phyloP scores from a whole-genome alignment of 345 rosid genomes.

The Salix koriyanagi region DNA sequence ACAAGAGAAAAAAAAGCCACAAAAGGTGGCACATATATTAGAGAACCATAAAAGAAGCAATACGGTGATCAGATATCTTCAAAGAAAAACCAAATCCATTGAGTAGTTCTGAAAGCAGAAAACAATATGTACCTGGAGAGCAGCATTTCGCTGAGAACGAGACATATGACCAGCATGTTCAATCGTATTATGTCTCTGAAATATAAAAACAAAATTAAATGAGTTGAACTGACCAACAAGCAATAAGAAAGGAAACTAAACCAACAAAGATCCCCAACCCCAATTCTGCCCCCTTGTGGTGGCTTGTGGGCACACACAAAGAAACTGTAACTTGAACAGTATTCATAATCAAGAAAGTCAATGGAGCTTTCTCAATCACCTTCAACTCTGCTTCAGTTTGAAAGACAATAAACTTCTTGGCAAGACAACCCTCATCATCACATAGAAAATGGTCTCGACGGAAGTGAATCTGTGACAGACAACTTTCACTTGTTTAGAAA shows the following conservation, averaged over 20 bases:
- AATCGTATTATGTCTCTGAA: constrained; percentile 81
- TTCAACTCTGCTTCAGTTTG: constrained; percentile 83
- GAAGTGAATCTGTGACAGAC: constrained; percentile 69
- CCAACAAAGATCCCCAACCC: neutral
- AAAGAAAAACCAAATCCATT: neutral
- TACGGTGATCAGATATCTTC: neutral
- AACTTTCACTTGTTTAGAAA: neutral
- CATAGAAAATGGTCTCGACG: constrained; percentile 85
- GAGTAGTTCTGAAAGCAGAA: neutral
- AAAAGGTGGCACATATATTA: neutral
- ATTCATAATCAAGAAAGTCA: neutral
- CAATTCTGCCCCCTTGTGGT: neutral
- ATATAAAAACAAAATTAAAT: constrained; percentile 3
- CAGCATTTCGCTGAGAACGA: constrained; percentile 87
- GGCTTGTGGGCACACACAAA: no score
- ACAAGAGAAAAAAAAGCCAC: neutral
- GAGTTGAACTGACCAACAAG: neutral
- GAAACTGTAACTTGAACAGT: neutral
- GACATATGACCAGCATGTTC: constrained; percentile 98
- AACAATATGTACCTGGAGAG: constrained; percentile 61
- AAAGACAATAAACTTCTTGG: constrained; percentile 85
- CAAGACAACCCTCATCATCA: constrained; percentile 90
- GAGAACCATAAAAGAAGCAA: neutral
- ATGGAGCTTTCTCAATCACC: constrained; percentile 37
- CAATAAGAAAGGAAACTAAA: neutral